phyloP scores from a whole-genome alignment of 2,329 filamentous ascomycete species.

The Incumbomyces lentus region DNA sequence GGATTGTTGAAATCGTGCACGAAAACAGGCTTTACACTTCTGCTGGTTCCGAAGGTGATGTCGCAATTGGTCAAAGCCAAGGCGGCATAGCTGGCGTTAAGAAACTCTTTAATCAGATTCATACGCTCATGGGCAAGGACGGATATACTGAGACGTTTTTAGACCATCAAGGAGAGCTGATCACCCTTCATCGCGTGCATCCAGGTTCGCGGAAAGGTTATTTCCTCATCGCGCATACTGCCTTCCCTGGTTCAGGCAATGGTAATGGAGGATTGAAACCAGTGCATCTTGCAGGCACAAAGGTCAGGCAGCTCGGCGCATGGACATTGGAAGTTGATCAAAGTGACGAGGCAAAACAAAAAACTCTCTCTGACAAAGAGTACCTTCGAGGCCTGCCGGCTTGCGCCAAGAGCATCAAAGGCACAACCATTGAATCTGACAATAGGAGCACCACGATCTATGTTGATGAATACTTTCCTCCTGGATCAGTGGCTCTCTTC shows the following conservation, averaged over 20 bases:
- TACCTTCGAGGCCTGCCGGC: conserved; percentile 75
- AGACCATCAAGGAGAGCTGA: conserved; percentile 90
- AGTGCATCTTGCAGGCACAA: conserved; percentile 72
- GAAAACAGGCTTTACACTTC: conserved; percentile 79
- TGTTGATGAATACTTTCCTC: conserved; percentile 73
- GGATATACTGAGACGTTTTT: conserved; percentile 93
- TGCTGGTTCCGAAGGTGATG: conserved; percentile 52
- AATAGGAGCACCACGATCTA: conserved; percentile 68
- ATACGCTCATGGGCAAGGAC: conserved; percentile 89
- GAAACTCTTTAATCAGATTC: conserved; percentile 87
- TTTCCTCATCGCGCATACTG: conserved; percentile 91
- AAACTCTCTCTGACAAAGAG: conserved; percentile 57
- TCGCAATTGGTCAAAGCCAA: conserved; percentile 59
- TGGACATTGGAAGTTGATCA: conserved; percentile 87
- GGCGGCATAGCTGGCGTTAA: conserved; percentile 84
- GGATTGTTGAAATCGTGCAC: conserved; percentile 82
- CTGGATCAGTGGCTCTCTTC: conserved; percentile 87
- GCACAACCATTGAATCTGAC: conserved; percentile 61
- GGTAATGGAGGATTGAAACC: conserved; percentile 71
- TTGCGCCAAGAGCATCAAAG: conserved; percentile 62
- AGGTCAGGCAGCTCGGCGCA: conserved; percentile 73
- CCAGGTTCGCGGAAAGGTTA: conserved; percentile 86
- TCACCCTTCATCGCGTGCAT: conserved; percentile 91
- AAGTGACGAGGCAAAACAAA: conserved; percentile 56
- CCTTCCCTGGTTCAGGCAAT: conserved; percentile 81